These are phyloP conservation scores for Mortierella sp. DNA, from an alignment of 371 early-diverging fungal genomes.

Conservation along the genomic window DNA sequence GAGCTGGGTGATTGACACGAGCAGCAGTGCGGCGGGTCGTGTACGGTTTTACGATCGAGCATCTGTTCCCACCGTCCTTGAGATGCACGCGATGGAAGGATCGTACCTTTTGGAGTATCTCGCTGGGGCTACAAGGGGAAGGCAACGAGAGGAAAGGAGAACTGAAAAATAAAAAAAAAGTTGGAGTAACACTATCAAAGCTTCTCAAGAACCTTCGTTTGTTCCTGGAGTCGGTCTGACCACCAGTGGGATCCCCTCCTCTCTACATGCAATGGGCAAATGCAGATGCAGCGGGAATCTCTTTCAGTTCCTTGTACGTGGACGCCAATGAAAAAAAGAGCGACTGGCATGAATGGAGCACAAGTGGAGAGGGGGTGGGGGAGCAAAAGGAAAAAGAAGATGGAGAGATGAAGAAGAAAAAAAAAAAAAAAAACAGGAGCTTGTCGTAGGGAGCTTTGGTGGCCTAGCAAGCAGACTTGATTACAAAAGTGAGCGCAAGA, in stretches of 20 bases:
- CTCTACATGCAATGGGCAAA: no score
- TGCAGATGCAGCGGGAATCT: no score
- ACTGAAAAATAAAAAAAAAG: background rate
- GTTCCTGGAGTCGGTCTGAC: background rate
- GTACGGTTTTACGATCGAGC: no score
- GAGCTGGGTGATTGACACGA: no score
- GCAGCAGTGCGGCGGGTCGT: no score
- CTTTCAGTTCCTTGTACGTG: background rate
- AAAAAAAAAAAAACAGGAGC: background rate
- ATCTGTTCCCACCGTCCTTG: no score
- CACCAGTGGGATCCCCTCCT: no score
- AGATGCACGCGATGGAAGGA: background rate
- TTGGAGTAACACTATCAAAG: slow-evolving; percentile 1
- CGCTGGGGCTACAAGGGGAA: no score
- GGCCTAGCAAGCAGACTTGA: background rate
- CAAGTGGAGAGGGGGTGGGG: background rate
- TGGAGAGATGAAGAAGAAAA: background rate
- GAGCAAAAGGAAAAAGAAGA: background rate
- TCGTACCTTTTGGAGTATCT: background rate
- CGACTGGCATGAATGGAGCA: slow-evolving; percentile 3
- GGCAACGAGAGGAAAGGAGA: background rate
- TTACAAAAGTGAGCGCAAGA: background rate
- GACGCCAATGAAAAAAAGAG: background rate
- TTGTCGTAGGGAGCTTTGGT: background rate
- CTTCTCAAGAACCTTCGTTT: background rate